A percentile compares a stretch with the other conserved stretches of the same genome.
phyloP scores from a whole-genome alignment of 2,329 filamentous ascomycete species.

The Cercospora nicotianae region DNA sequence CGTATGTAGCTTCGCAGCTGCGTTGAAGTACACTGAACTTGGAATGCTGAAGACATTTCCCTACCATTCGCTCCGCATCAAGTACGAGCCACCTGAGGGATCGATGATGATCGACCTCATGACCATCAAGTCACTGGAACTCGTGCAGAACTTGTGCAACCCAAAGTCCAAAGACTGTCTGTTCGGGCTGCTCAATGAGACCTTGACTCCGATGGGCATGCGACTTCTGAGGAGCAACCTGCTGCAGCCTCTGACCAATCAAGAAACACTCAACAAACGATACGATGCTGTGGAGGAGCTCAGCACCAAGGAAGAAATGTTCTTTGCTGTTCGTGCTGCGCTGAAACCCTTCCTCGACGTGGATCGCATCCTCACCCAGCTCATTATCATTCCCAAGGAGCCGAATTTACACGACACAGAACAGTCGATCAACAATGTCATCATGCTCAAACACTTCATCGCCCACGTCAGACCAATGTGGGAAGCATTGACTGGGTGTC shows the following conservation, averaged over 20 bases:
- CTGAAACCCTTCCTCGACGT: slow-evolving; percentile 75
- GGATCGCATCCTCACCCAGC: slow-evolving; percentile 77
- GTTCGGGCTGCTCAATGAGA: slow-evolving; percentile 82
- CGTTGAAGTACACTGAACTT: slow-evolving; percentile 79
- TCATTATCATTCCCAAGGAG: slow-evolving; percentile 73
- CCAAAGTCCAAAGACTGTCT: slow-evolving; percentile 77
- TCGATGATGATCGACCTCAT: slow-evolving; percentile 95
- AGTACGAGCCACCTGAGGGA: slow-evolving; percentile 83
- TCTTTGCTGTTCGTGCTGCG: slow-evolving; percentile 72
- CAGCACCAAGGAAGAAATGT: slow-evolving; percentile 79
- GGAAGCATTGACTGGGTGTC: slow-evolving; percentile 65
- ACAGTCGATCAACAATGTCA: slow-evolving; percentile 79
- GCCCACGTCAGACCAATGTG: slow-evolving; percentile 66
- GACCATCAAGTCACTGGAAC: slow-evolving; percentile 81
- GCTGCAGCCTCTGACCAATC: slow-evolving; percentile 79
- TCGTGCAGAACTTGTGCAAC: slow-evolving; percentile 82
- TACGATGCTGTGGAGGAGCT: slow-evolving; percentile 85
- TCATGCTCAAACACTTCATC: slow-evolving; percentile 83
- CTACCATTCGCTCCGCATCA: slow-evolving; percentile 78
- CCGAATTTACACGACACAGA: slow-evolving; percentile 68
- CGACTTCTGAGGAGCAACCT: slow-evolving; percentile 82
- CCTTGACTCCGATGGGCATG: slow-evolving; percentile 82
- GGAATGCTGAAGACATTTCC: slow-evolving; percentile 68
- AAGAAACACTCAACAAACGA: slow-evolving; percentile 65
- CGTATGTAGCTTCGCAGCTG: slow-evolving; percentile 80